A percentile compares a stretch with the other conserved stretches of the same genome.
These are phyloP conservation scores for Penicillium sp. DNA, from an alignment of 2,329 filamentous ascomycete genomes.

Conservation along the genomic window DNA sequence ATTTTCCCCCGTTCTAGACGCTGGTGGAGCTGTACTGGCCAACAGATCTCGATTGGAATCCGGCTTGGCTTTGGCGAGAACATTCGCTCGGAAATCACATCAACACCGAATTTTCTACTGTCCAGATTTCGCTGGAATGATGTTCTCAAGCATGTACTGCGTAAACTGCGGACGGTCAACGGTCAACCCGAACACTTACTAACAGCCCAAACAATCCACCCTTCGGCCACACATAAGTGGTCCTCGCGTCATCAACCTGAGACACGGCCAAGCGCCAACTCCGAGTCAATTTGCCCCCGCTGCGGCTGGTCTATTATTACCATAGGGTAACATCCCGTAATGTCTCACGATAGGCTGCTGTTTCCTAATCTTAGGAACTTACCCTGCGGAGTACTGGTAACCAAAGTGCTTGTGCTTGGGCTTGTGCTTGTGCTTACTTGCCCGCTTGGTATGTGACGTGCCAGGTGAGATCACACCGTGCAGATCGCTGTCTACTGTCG, in stretches of 20 bases:
- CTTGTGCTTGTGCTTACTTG: no score
- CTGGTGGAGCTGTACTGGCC: constrained; percentile 12
- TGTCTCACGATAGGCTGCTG: neutral
- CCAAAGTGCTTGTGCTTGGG: no score
- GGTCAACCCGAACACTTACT: no score
- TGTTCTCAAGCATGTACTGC: no score
- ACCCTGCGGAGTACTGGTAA: no score
- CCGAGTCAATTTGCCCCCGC: constrained; percentile 1
- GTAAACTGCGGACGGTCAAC: no score
- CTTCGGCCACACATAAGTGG: neutral
- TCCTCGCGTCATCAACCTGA: constrained; percentile 22
- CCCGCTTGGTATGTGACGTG: no score
- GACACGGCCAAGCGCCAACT: constrained; percentile 20
- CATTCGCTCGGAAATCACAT: neutral
- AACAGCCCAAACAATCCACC: no score
- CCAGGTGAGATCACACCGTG: neutral
- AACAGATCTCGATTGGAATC: constrained; percentile 7
- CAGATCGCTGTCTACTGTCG: no score
- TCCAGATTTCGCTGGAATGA: neutral
- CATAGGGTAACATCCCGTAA: no score
- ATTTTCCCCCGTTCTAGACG: constrained; percentile 14
- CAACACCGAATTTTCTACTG: neutral
- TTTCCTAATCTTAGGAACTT: no score
- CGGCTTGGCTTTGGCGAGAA: constrained; percentile 3
- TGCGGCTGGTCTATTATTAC: constrained; percentile 9